Evolutionary conservation across 345 rosid genomes (phyloP).

Genomic region (Raphanus sativus): DNA sequence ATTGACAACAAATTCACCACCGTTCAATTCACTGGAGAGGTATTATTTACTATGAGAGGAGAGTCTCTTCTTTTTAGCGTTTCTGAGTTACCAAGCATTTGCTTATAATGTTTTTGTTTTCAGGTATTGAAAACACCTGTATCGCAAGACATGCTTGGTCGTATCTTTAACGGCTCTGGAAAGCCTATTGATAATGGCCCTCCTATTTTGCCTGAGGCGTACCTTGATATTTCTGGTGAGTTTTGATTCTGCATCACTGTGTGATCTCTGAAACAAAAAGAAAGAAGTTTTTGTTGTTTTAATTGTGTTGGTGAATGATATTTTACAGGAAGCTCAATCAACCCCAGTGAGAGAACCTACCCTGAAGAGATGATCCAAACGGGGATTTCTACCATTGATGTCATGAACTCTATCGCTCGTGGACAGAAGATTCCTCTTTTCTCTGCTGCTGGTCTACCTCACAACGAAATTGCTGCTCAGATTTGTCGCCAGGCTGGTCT

Average conservation of each 20-base stretch:
- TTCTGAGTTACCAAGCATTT: background rate
- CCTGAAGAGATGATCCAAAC: conserved; percentile 99
- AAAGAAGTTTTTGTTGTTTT: background rate
- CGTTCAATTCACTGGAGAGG: conserved; percentile 96
- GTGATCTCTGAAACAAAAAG: background rate
- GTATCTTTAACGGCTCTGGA: conserved; percentile 98
- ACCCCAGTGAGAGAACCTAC: conserved; percentile 98
- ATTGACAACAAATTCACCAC: conserved; percentile 93
- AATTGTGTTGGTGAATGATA: background rate
- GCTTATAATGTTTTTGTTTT: conserved; percentile 19
- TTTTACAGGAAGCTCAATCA: conserved; percentile 85
- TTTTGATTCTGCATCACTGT: background rate
- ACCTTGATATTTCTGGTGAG: conserved; percentile 93
- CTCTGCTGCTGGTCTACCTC: conserved; percentile 99
- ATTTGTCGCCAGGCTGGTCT: conserved; percentile 99
- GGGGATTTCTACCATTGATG: conserved; percentile 98
- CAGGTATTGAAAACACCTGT: conserved; percentile 98
- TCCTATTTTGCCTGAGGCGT: conserved; percentile 94
- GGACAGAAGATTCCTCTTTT: conserved; percentile 98
- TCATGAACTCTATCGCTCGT: conserved; percentile 98
- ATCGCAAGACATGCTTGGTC: conserved; percentile 99
- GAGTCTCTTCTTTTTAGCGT: background rate
- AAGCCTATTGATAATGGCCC: conserved; percentile 99
- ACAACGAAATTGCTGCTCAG: conserved; percentile 99
- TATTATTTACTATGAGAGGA: conserved; percentile 17